These are phyloP conservation scores for Tetrapisispora fleetii DNA, from an alignment of 805 yeast species.

Conservation along the genomic window DNA sequence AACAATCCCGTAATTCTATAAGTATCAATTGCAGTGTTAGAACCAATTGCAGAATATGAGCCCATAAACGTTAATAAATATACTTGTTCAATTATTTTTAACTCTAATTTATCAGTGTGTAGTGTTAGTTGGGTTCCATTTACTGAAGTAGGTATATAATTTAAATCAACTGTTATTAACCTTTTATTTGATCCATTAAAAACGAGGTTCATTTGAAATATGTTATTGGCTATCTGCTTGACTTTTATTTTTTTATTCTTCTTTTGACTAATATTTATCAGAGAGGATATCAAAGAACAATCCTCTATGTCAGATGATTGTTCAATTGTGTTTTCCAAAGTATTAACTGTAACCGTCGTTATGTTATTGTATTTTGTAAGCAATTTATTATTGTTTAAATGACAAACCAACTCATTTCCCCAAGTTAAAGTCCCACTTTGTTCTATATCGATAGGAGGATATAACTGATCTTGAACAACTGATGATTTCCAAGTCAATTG, in stretches of 20 bases:
- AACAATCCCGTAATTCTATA: conserved; percentile 60
- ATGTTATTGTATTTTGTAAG: conserved; percentile 5
- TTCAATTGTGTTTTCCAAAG: conserved; percentile 7
- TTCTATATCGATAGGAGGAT: conserved; percentile 20
- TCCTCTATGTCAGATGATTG: conserved; percentile 34
- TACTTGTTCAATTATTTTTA: conserved; percentile 59
- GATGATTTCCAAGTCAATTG: conserved; percentile 23
- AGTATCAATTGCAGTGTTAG: conserved; percentile 66
- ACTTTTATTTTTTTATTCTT: conserved; percentile 8
- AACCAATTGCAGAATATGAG: conserved; percentile 59
- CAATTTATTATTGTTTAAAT: conserved; percentile 1
- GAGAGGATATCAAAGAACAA: conserved; percentile 68
- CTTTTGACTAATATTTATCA: conserved; percentile 39
- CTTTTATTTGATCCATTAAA: conserved; percentile 22
- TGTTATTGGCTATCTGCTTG: conserved; percentile 8
- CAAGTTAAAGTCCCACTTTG: conserved; percentile 16
- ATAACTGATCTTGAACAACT: conserved; percentile 8
- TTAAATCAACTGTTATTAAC: conserved; percentile 15
- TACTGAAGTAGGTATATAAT: conserved; percentile 14
- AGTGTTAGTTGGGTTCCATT: conserved; percentile 14
- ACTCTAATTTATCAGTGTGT: conserved; percentile 6
- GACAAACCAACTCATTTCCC: conserved; percentile 7
- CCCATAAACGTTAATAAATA: conserved; percentile 47
- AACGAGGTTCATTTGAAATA: conserved; percentile 16
- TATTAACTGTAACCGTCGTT: conserved; percentile 3